Base-by-base conservation (phyloP, 129 eudicot genomes). In the Saussurea involucrata region DNA sequence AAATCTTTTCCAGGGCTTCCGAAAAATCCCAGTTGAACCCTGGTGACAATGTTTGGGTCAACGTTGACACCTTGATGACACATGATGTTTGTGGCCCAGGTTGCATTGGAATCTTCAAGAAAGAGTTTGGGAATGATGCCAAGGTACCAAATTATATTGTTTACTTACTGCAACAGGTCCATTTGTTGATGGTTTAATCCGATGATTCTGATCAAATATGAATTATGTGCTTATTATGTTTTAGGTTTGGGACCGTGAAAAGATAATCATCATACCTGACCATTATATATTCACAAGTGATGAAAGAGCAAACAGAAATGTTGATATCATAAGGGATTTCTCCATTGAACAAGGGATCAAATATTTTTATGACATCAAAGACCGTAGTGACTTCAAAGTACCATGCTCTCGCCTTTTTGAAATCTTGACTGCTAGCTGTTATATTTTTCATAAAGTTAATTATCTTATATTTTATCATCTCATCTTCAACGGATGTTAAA, bases 71-170 rank as follows among this genome's bases (percentile, higher is more conserved):
- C 76, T 77, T 94, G 89, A 94, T 94, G 98, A 94, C 97, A 42
- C 98, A 93, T 82, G 98, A 93, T 85, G 97, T 93, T 78, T 88
- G 95, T 80, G 98, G 98, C 63, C 98, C 98, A 34, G 92, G 92
- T 75, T 60, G 92, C 42, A 68, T 90, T 69, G 96, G 87, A 60
- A 84, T 90, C 58, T 93, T 93, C 82, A 90, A 93, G 91, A 90
- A 70, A 77, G 98, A 93, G 80, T 93, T 93, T 85, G 98, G 98
- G 13, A 57, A 87, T 69, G 85, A 90, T 82, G 97, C 97, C 4
- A 92, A 92, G 97, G 97, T 91, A 84, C 65, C 74, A 24, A 22
- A 7, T 32, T n/a, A 46, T 27, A 15, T 77, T 65, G 25, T 12
- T 18, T 22, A 31, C 4, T 31, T 31, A 31, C 34, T 31, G 61